Base-by-base conservation (phyloP, 2,329 filamentous ascomycete species). In the Elsinoe fawcettii region DNA sequence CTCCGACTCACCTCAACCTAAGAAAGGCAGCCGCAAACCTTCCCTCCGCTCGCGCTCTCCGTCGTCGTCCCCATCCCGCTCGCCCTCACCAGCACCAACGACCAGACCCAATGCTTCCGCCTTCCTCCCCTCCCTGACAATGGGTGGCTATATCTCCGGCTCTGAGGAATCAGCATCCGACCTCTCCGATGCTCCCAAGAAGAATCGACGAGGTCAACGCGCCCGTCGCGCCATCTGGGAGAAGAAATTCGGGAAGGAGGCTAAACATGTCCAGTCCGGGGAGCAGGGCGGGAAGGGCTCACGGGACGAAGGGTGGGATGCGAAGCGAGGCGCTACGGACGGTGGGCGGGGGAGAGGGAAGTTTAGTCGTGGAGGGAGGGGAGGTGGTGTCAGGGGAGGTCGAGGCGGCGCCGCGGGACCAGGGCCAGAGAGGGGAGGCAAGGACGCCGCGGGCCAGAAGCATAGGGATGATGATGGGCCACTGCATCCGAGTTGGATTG, bases 141-240 rank as follows among this genome's bases (percentile, higher is more conserved):
- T 82, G 79, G 85, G 84, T 18, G 87, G 87, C 58, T 95, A 92
- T 72, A 80, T 88, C 64, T 90, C 87, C 1, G 87, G 86, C 47
- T 88, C 85, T 9, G 27, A 30, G 7, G 87, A 88, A 5, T 87
- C 83, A 7, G 85, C 87, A 1, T 70, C 78, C 20, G 74, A 77
- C 16, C 64, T 69, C 1, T 80, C 80, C 5, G 76, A 76, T 3
- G 63, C 75, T 1, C 71, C 77, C 0, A 82, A 82, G 64, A 91
- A 90, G 71, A 91, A 92, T 65, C 79, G 87, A 20, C 78, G 83
- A 47, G 88, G 88, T 2, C 88, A 95, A 71, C 80, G 84, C 43
- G 87, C 86, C n/a, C 81, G 88, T 7, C 86, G 88, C 67, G 81
- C 84, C 22, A 86, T 93, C 59, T 87, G 84, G 76, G 88, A 92